Evolutionary conservation across 2,329 filamentous ascomycete species (phyloP).

Genomic region (Aspergillus novofumigatus): DNA sequence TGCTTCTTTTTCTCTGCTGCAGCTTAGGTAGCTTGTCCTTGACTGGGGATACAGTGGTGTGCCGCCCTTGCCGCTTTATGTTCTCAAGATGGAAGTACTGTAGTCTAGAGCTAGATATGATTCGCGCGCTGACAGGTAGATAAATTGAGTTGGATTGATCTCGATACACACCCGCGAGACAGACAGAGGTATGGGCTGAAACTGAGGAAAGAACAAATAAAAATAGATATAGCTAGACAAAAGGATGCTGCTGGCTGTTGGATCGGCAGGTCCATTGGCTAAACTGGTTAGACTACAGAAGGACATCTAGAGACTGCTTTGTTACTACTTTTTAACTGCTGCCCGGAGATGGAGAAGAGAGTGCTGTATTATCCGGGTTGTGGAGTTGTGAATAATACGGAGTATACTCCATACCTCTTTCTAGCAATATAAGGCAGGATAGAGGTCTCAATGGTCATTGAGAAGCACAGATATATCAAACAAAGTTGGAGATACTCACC

Average conservation of each 20-base stretch:
- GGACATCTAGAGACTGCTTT: neutral
- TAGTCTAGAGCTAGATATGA: neutral
- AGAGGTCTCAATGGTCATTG: neutral
- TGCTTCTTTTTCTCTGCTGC: neutral
- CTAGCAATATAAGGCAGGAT: neutral
- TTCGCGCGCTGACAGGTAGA: neutral
- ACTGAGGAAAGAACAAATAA: neutral
- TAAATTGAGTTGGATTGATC: neutral
- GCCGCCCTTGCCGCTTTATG: constrained; percentile 4
- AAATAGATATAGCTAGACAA: neutral
- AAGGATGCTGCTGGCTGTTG: neutral
- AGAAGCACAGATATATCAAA: neutral
- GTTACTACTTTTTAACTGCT: neutral
- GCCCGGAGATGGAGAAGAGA: neutral
- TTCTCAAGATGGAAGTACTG: neutral
- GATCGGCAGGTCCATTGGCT: constrained; percentile 5
- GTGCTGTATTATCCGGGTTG: neutral
- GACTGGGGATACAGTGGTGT: neutral
- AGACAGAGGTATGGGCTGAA: neutral
- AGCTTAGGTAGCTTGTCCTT: neutral
- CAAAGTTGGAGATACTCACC: neutral
- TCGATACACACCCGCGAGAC: too few species aligned
- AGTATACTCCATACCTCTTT: neutral
- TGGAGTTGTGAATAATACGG: neutral
- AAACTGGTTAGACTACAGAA: neutral